These are phyloP conservation scores for Astrothelium subdiscretum DNA, from an alignment of 495 filamentous ascomycete genomes.

Conservation along the genomic window DNA sequence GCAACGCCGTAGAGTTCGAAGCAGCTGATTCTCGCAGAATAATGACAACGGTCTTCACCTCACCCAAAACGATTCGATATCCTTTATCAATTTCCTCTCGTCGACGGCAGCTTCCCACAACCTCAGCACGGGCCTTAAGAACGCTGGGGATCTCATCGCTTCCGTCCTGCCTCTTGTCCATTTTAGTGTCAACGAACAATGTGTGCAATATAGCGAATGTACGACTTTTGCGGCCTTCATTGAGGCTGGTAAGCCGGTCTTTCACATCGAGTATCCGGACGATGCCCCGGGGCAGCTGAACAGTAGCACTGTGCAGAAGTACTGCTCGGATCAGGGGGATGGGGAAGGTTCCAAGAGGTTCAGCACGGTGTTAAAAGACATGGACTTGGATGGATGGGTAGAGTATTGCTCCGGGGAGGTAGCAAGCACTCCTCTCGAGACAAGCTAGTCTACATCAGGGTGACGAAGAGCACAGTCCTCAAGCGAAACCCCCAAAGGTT, in stretches of 20 bases:
- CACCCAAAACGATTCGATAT: conserved; percentile 40
- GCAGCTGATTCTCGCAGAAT: conserved; percentile 19
- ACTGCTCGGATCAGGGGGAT: conserved; percentile 28
- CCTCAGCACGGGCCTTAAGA: conserved; percentile 54
- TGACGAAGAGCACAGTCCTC: no score
- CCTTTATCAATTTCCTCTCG: conserved; percentile 50
- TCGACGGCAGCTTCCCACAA: conserved; percentile 35
- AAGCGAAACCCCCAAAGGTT: no score
- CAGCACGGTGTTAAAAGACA: conserved; percentile 53
- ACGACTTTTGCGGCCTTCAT: conserved; percentile 45
- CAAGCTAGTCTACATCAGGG: not conserved
- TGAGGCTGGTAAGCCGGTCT: conserved; percentile 51
- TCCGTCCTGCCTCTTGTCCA: conserved; percentile 45
- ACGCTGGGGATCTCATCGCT: conserved; percentile 47
- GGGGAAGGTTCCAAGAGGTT: conserved; percentile 35
- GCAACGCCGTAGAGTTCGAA: not conserved
- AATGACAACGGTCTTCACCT: conserved; percentile 46
- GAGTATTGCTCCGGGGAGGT: conserved; percentile 24
- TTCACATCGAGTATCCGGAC: conserved; percentile 57
- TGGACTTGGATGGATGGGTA: conserved; percentile 49
- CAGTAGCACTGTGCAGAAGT: conserved; percentile 27
- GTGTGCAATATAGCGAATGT: conserved; percentile 49
- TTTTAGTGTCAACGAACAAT: conserved; percentile 66
- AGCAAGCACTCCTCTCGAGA: not conserved
- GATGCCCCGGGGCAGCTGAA: conserved; percentile 30